Evolutionary conservation across 768 basidiomycete species (phyloP), one percentile per base, ranked within the genome.

Genomic region (Filobasidium floriforme): DNA sequence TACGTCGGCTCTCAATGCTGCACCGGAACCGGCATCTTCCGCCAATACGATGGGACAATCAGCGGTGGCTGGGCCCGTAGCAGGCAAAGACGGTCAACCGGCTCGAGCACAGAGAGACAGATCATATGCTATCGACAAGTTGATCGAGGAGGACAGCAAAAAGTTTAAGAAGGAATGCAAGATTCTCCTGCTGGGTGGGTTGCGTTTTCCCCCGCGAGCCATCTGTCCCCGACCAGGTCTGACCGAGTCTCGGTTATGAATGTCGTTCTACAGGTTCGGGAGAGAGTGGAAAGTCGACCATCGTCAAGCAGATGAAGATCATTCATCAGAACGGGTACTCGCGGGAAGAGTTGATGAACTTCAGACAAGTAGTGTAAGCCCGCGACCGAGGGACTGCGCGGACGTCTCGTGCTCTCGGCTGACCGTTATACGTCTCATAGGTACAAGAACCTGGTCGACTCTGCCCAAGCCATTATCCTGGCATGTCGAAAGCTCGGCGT

Each of bases 221-320:
- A 3, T 37, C 32, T 9, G 32, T 9, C 32, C 4, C 9, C 3
- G 4, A 37, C 32, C 32, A 37, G 32, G 32, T 37, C 32, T 49
- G 5, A 49, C 14, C 22, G 46, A 49, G 18, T 22, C 6, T n/a
- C 14, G 15, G 61, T 64, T 19, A 18, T 37, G 18, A 65, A 41
- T 61, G 60, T 19, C 22, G 22, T 63, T 37, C 10, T 18, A 22
- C 71, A 93, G 92, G 93, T 63, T 92, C 92, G 15, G 91, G 93
- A 72, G 92, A 94, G 81, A 90, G 89, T 0, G 94, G 93, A 7
- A 97, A 97, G 80, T 87, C 86, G 4, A 98, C 93, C 0, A 91
- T 98, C 70, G 92, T 96, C 41, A 97, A 98, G 77, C 93, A 98
- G 79, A 96, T 98, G 92, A 96, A 94, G 83, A 93, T 97, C 66